Percentiles rank a stretch among this genome's conserved stretches.
phyloP scores from a whole-genome alignment of 2,329 filamentous ascomycete genomes.

The Phaeosphaeria sp. region DNA sequence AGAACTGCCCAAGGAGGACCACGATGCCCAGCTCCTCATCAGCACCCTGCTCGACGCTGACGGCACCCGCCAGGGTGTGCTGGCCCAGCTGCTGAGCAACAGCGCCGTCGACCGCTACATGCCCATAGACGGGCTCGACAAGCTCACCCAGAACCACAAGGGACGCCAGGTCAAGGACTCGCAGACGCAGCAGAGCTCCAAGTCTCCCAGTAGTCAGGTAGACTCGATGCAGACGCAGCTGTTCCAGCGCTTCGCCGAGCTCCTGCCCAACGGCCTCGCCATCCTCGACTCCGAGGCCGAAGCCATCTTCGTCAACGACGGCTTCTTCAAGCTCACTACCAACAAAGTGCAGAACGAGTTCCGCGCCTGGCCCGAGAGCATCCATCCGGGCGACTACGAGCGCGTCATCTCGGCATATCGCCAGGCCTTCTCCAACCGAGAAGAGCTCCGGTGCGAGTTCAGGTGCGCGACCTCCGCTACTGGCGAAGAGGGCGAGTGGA shows the following conservation, averaged over 20 bases:
- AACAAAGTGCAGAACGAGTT: constrained; percentile 50
- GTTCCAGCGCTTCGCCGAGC: constrained; percentile 54
- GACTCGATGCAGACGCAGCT: constrained; percentile 50
- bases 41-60: constrained; percentile 42
- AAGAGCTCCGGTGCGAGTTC: constrained; percentile 53
- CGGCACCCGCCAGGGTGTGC: constrained; percentile 38
- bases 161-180: constrained; percentile 17
- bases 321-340: constrained; percentile 55
- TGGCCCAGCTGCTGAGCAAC: constrained; percentile 40
- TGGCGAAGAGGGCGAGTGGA: constrained; percentile 45
- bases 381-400: constrained; percentile 54
- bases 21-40: constrained; percentile 33
- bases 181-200: constrained; percentile 8
- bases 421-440: constrained; percentile 48
- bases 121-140: constrained; percentile 33
- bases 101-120: constrained; percentile 29
- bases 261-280: constrained; percentile 55
- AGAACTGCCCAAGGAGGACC: constrained; percentile 13
- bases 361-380: constrained; percentile 55
- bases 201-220: constrained; percentile 10
- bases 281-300: constrained; percentile 55
- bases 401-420: constrained; percentile 54
- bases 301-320: constrained; percentile 56
- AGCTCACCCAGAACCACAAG: constrained; percentile 18
- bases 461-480: constrained; percentile 46